phyloP scores from a whole-genome alignment of 164 flowering plant species.

The Kalanchoe fedtschenkoi region DNA sequence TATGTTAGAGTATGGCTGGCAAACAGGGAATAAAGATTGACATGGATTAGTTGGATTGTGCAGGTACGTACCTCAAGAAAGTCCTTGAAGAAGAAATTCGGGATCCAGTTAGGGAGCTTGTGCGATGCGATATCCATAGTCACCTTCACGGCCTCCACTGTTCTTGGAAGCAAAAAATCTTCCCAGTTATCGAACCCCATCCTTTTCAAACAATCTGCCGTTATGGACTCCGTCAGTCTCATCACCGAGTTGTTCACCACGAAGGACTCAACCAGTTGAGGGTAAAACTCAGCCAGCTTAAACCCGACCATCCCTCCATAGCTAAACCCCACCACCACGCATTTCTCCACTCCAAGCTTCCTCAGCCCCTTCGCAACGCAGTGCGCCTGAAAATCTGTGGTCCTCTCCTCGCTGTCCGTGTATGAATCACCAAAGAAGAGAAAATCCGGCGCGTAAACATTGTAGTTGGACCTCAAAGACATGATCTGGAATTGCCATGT shows the following conservation, averaged over 20 bases:
- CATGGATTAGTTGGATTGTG: not conserved
- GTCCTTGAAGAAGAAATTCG: not conserved
- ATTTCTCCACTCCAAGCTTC: constrained; percentile 22
- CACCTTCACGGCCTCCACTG: not conserved
- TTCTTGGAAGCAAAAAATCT: constrained; percentile 23
- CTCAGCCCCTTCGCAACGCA: constrained; percentile 23
- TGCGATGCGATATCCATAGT: not conserved
- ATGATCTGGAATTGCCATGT: constrained; percentile 31
- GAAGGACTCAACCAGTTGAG: constrained; percentile 21
- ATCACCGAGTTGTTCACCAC: constrained; percentile 17
- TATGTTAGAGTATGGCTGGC: too few species aligned
- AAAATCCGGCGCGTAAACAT: constrained; percentile 33
- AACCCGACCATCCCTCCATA: constrained; percentile 39
- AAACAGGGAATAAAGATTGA: too few species aligned
- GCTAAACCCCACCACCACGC: constrained; percentile 28
- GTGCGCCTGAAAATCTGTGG: constrained; percentile 26
- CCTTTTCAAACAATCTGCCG: not conserved
- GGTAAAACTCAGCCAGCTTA: constrained; percentile 22
- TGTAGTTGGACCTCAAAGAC: constrained; percentile 14
- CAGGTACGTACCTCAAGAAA: not conserved
- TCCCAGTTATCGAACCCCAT: constrained; percentile 18
- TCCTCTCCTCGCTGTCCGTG: constrained; percentile 17
- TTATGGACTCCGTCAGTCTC: constrained; percentile 23
- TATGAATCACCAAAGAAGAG: constrained; percentile 35
- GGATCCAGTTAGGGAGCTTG: not conserved